Base-by-base conservation (phyloP, 306 rosid species). In the Trichosanthes cucumerina region DNA sequence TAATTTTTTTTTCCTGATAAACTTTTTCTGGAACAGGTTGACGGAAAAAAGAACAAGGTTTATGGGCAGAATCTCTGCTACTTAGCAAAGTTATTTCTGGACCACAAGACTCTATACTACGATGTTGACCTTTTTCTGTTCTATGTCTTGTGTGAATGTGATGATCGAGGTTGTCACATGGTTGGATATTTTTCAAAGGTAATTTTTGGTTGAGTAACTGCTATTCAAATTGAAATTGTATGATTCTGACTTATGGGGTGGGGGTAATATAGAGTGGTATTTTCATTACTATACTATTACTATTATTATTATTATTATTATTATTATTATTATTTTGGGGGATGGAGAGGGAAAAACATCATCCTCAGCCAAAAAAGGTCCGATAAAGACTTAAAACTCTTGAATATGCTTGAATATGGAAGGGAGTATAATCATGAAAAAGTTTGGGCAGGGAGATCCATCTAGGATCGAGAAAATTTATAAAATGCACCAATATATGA, bases 101-200 rank as follows among this genome's bases (percentile, higher is more conserved):
- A 96, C 87, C 99, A 96, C 88, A 96, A 96, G 91, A 96, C 99
- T 82, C 98, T 92, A 71, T 96, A 96, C 82, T 96, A 96, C 79
- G 99, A 96, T 58, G 98, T 96, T 28, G 99, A 96, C 84, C 97
- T 96, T 81, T 96, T 96, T 89, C 88, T 92, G 53, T 96, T 96
- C 85, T 96, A 96, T 81, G 88, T 96, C 80, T 81, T 92, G 77
- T 96, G 99, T 76, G 97, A 96, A 84, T 96, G 99, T 65, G 99
- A 96, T 87, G 99, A 96, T 83, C 90, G 98, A 76, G 99, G 99
- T 78, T 96, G 99, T 84, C 99, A 96, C 87, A 93, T 96, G 99
- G 99, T 96, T 80, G 99, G 99, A 81, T 96, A 96, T 86, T 96
- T 96, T 81, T 92, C 99, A 49, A 96, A 96, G 98, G 99, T 90